Conservation (phyloP, 192 early-diverging fungal species). For the Polychytrium aggregatum region DNA sequence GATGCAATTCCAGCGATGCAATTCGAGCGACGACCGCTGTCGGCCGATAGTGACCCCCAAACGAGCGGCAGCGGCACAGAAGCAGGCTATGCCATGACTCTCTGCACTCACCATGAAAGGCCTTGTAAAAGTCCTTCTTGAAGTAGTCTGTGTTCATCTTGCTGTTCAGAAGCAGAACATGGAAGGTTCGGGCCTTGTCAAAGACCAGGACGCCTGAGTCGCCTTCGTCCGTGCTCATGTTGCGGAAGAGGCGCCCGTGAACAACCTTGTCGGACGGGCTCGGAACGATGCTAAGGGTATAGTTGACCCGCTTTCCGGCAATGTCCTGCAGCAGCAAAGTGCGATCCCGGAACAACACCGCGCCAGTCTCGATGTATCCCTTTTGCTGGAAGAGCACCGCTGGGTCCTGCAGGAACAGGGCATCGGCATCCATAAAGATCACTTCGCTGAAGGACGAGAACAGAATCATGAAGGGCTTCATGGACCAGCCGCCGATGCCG, state of each 20-base stretch:
- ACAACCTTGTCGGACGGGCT: slow-evolving; percentile 1
- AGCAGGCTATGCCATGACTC: too few relatives aligned
- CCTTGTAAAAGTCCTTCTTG: too few relatives aligned
- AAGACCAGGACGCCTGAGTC: slow-evolving; percentile 49
- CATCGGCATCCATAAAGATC: slow-evolving; percentile 62
- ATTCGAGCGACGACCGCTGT: too few relatives aligned
- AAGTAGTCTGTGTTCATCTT: slow-evolving; percentile 42
- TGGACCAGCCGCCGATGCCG: slow-evolving; percentile 11
- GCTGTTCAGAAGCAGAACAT: slow-evolving; percentile 30
- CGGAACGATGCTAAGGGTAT: too few relatives aligned
- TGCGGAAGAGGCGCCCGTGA: slow-evolving; percentile 25
- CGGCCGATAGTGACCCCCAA: too few relatives aligned
- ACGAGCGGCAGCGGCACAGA: too few relatives aligned
- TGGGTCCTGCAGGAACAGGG: slow-evolving; percentile 47
- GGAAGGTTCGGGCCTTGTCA: slow-evolving; percentile 35
- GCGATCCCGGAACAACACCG: slow-evolving; percentile 58
- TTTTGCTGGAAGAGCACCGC: slow-evolving; percentile 24
- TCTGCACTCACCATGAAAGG: too few relatives aligned
- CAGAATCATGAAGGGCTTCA: slow-evolving; percentile 14
- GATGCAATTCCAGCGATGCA: slow-evolving; percentile 4
- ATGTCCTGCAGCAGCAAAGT: too few relatives aligned
- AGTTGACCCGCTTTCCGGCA: too few relatives aligned
- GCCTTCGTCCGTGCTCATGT: slow-evolving; percentile 34
- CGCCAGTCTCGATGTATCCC: slow-evolving; percentile 30
- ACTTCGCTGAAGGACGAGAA: slow-evolving; percentile 45